A percentile compares a stretch with the other conserved stretches of the same genome.
These are phyloP conservation scores for Hypoxylon sp. DNA, from an alignment of 2,329 filamentous ascomycete genomes.

Conservation along the genomic window DNA sequence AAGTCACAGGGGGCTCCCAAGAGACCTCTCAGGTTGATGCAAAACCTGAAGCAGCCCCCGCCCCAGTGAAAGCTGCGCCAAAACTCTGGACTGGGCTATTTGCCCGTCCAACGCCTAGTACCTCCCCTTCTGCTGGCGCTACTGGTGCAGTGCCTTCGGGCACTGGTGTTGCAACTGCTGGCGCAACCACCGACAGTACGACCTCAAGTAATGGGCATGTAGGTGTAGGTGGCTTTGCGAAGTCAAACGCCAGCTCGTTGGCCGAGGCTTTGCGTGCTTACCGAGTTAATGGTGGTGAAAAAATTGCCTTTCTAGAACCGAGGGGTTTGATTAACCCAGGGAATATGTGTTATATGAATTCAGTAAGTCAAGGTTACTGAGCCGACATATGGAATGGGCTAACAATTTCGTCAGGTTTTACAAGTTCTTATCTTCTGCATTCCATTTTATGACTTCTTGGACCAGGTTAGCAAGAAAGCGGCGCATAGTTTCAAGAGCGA, in stretches of 20 bases:
- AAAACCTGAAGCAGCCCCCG: constrained; percentile 48
- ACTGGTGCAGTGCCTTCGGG: constrained; percentile 48
- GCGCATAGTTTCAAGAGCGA: constrained; percentile 95
- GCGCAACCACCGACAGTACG: constrained; percentile 46
- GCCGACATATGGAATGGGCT: constrained; percentile 1
- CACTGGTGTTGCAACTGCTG: constrained; percentile 41
- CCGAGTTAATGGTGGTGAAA: constrained; percentile 73
- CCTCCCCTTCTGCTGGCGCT: constrained; percentile 44
- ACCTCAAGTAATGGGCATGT: constrained; percentile 45
- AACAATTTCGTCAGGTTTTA: constrained; percentile 75
- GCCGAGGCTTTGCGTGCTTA: constrained; percentile 81
- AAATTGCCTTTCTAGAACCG: constrained; percentile 88
- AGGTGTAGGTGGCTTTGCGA: constrained; percentile 56
- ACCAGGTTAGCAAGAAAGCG: constrained; percentile 85
- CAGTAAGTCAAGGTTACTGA: constrained; percentile 71
- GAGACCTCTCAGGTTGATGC: constrained; percentile 42
- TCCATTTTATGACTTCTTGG: constrained; percentile 94
- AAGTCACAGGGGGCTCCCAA: constrained; percentile 26
- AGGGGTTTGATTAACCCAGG: constrained; percentile 95
- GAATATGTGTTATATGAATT: constrained; percentile 99
- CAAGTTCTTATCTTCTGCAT: constrained; percentile 95
- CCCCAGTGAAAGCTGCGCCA: constrained; percentile 53
- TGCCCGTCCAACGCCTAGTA: constrained; percentile 45
- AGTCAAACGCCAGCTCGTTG: constrained; percentile 57
- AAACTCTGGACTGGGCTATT: constrained; percentile 58